Conservation (phyloP, 2,329 filamentous ascomycete genomes). For the Fusarium begoniae region DNA sequence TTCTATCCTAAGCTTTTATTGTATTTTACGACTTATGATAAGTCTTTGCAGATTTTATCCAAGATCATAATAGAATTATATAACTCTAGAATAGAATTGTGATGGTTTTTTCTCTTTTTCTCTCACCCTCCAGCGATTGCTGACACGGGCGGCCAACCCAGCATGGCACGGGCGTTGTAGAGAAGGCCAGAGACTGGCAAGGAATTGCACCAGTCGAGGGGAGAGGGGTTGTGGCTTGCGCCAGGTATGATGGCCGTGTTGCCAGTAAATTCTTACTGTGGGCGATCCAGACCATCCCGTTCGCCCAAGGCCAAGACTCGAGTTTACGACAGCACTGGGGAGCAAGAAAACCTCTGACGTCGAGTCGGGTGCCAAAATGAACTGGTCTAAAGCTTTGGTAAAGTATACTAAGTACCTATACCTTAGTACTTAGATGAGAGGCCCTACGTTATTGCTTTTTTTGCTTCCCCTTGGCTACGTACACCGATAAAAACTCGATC, state of each 20-base stretch:
- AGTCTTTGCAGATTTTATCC: neutral
- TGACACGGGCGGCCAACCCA: constrained; percentile 18
- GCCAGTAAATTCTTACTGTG: constrained; percentile 2
- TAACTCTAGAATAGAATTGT: neutral
- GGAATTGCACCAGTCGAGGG: neutral
- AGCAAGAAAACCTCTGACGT: neutral
- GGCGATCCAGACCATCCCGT: constrained; percentile 4
- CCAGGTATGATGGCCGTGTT: constrained; percentile 21
- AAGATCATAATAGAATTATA: neutral
- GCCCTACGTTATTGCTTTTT: neutral
- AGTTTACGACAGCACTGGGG: neutral
- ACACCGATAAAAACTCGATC: neutral
- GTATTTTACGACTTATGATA: neutral
- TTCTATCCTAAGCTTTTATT: neutral
- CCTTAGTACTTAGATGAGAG: neutral
- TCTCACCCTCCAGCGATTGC: neutral
- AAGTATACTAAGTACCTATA: too few species aligned
- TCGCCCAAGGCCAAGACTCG: neutral
- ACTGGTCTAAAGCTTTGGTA: neutral
- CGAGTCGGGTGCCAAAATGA: neutral
- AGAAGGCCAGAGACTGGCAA: constrained; percentile 13
- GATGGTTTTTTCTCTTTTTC: neutral
- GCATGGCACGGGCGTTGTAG: constrained; percentile 21
- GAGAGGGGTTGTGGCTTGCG: constrained; percentile 25
- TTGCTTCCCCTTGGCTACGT: neutral